Evolutionary conservation across 169 alveolate genomes (phyloP).

Genomic region (Theileria parva): DNA sequence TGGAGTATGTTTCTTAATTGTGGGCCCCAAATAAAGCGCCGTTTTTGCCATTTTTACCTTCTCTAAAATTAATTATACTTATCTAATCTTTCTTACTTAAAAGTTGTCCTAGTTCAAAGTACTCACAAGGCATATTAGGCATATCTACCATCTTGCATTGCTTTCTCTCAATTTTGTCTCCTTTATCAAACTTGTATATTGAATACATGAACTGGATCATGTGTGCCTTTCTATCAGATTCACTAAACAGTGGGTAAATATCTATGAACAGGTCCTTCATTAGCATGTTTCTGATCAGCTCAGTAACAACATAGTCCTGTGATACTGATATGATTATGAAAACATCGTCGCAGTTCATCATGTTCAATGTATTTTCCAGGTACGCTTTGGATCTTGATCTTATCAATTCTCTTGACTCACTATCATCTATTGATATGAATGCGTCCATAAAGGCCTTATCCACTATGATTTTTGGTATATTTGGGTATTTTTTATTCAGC

Average conservation of each 20-base stretch:
- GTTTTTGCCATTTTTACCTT: slow-evolving; percentile 31
- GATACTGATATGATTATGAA: slow-evolving; percentile 70
- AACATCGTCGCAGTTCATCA: slow-evolving; percentile 66
- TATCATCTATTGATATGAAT: slow-evolving; percentile 66
- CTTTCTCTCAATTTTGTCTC: not conserved
- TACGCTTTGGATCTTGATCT: slow-evolving; percentile 66
- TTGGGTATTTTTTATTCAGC: slow-evolving; percentile 30
- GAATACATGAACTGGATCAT: slow-evolving; percentile 55
- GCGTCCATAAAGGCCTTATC: slow-evolving; percentile 81
- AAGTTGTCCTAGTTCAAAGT: slow-evolving; percentile 40
- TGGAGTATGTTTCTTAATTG: slow-evolving; percentile 28
- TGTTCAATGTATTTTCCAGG: slow-evolving; percentile 54
- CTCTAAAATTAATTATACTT: not conserved
- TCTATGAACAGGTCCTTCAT: slow-evolving; percentile 64
- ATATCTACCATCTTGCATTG: slow-evolving; percentile 49
- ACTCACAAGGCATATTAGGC: slow-evolving; percentile 36
- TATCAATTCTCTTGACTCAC: slow-evolving; percentile 63
- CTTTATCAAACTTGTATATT: slow-evolving; percentile 28
- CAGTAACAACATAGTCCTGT: slow-evolving; percentile 70
- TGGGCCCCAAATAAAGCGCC: slow-evolving; percentile 44
- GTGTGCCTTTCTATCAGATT: slow-evolving; percentile 35
- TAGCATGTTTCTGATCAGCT: slow-evolving; percentile 69
- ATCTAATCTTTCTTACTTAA: not conserved
- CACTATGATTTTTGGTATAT: slow-evolving; percentile 64
- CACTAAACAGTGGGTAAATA: slow-evolving; percentile 50